Evolutionary conservation across 192 early-diverging fungal genomes (phyloP).

Genomic region (Blastocladiella britannica): DNA sequence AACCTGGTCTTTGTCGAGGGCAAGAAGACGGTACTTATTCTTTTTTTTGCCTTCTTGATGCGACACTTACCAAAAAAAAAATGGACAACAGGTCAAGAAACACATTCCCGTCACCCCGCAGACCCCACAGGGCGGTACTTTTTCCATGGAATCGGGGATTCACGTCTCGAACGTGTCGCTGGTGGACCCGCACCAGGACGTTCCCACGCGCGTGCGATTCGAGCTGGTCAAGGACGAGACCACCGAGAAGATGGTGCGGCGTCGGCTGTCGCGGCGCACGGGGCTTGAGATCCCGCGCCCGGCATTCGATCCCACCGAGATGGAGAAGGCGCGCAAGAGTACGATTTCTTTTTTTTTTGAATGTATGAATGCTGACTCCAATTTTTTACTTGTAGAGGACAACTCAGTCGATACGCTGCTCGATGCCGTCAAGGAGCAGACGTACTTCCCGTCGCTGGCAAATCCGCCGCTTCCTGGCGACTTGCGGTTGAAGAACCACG

Average conservation of each 20-base stretch:
- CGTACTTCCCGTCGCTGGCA: conserved; percentile 13
- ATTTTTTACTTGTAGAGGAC: not conserved
- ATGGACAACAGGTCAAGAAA: conserved; percentile 19
- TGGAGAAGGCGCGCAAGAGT: conserved; percentile 11
- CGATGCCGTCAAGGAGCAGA: conserved; percentile 10
- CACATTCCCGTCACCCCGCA: conserved; percentile 29
- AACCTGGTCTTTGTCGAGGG: conserved; percentile 41
- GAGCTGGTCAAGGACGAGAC: conserved; percentile 5
- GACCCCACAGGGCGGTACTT: conserved; percentile 25
- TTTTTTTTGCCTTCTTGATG: no score
- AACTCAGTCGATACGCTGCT: conserved; percentile 14
- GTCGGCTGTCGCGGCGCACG: conserved; percentile 12
- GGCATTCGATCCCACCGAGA: conserved; percentile 12
- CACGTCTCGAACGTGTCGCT: conserved; percentile 45
- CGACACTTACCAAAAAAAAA: no score
- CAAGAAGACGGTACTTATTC: conserved; percentile 20
- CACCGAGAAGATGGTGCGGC: conserved; percentile 11
- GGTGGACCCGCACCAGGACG: conserved; percentile 33
- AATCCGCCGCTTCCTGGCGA: conserved; percentile 12
- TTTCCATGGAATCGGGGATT: conserved; percentile 46
- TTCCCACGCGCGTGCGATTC: conserved; percentile 13
- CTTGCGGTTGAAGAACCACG: not conserved
- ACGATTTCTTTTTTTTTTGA: not conserved
- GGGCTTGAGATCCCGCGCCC: conserved; percentile 15
- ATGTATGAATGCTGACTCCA: not conserved